Evolutionary conservation across 2,329 filamentous ascomycete genomes (phyloP), one percentile per base, ranked within the genome.

Genomic region (Aspergillus ustus): DNA sequence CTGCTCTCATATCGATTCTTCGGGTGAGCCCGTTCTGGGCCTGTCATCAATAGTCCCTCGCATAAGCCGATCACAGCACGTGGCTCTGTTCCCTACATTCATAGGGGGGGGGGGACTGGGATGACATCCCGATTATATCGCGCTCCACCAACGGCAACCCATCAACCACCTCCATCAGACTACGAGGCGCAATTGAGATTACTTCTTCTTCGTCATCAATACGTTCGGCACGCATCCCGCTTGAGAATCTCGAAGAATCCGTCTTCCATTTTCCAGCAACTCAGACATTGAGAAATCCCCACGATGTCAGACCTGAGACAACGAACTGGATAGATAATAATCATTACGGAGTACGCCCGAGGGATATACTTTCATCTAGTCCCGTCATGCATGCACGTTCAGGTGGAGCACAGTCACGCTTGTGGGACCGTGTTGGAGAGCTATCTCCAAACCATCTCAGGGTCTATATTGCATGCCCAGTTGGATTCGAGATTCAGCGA

Each of bases 1-100:
- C 34, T 40, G 34, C 34, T 40, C 8, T 40, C 11, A 40, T 15
- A 40, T 43, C 34, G 13, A n/a, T 2, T 17, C 29, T 17, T 31
- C 29, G 17, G 17, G 17, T 29, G 22, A 19, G 48, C 22, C 49
- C 34, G 11, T 15, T 17, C 34, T 40, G 11, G 34, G 34, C 34
- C 34, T 40, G 34, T 40, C 34, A 40, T 40, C 9, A 40, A 40
- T 13, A 2, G 34, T 34, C 55, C 20, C 44, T 19, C 13, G 31
- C 34, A 37, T 29, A 37, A 7, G 48, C 28, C 46, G 19, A 9
- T 49, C 46, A 20, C 15, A 20, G 56, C 56, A 58, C 56, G 56
- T 58, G 56, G 48, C 45, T 52, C 48, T 11, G 43, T 52, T 48
- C 56, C 48, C 29, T 52, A 34, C 56, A 34, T 52, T 46, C 56